Evolutionary conservation across 2,329 filamentous ascomycete genomes (phyloP).

Genomic region (Fusarium heterosporum): DNA sequence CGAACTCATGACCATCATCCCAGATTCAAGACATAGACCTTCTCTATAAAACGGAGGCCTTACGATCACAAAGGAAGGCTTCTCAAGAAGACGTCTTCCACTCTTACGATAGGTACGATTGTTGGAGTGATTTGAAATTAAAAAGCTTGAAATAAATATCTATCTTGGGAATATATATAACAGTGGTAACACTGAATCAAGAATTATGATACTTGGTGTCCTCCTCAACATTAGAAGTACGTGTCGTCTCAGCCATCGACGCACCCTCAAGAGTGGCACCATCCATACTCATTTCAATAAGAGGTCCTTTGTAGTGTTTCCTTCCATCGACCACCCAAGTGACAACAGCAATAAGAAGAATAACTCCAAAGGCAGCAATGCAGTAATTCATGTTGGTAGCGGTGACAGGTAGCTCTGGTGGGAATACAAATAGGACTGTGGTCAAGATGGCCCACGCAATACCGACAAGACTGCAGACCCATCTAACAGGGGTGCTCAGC

Average conservation of each 20-base stretch:
- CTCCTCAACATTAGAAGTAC: conserved; percentile 32
- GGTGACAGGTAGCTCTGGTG: conserved; percentile 73
- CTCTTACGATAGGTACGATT: neutral
- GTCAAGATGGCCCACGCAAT: conserved; percentile 76
- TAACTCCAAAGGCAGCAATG: conserved; percentile 61
- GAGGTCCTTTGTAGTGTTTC: conserved; percentile 59
- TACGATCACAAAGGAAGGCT: too few species aligned
- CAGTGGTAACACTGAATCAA: neutral
- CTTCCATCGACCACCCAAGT: conserved; percentile 63
- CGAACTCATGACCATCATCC: too few species aligned
- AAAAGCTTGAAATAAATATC: neutral
- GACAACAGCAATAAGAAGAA: conserved; percentile 57
- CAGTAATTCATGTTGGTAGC: conserved; percentile 75
- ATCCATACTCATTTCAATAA: conserved; percentile 38
- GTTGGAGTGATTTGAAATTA: neutral
- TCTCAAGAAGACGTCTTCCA: too few species aligned
- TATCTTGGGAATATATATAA: neutral
- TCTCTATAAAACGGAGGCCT: too few species aligned
- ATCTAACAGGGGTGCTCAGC: conserved; percentile 52
- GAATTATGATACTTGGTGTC: conserved; percentile 19
- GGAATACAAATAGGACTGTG: conserved; percentile 80
- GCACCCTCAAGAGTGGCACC: conserved; percentile 32
- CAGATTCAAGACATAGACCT: too few species aligned
- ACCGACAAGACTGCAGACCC: conserved; percentile 59
- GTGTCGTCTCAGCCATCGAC: conserved; percentile 36